Evolutionary conservation across 371 early-diverging fungal species (phyloP).

Genomic region (Blyttiomyces sp.): DNA sequence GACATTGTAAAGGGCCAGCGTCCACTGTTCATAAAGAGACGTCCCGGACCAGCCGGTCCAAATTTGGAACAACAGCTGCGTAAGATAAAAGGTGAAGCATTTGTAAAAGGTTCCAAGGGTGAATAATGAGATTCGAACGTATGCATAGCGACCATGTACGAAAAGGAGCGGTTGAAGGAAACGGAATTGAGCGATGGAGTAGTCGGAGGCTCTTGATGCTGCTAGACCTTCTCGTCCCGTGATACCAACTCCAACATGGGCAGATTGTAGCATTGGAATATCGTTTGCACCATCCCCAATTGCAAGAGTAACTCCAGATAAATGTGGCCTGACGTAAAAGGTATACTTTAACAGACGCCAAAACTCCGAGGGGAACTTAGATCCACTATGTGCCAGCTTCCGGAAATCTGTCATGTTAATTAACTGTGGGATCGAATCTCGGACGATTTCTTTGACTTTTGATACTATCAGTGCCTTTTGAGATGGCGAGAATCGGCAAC

Average conservation of each 20-base stretch:
- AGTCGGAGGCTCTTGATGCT: conserved; percentile 95
- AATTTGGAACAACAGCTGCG: conserved; percentile 65
- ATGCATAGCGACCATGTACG: conserved; percentile 94
- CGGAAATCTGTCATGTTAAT: too few species aligned
- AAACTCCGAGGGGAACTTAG: too few species aligned
- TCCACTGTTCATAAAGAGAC: conserved; percentile 92
- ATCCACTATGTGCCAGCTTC: too few species aligned
- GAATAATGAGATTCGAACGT: conserved; percentile 82
- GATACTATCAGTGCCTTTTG: conserved; percentile 98
- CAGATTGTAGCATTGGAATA: conserved; percentile 96
- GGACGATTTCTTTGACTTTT: conserved; percentile 67
- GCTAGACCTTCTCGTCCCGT: conserved; percentile 96
- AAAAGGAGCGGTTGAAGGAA: conserved; percentile 82
- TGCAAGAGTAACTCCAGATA: conserved; percentile 24
- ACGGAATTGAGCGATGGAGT: conserved; percentile 92
- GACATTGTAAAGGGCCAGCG: conserved; percentile 86
- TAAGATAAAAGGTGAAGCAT: conserved; percentile 27
- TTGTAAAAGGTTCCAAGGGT: conserved; percentile 85
- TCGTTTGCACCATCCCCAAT: conserved; percentile 98
- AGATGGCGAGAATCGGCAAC: conserved; percentile 98
- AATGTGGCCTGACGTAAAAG: conserved; percentile 6
- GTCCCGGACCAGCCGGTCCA: conserved; percentile 90
- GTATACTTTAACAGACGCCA: too few species aligned
- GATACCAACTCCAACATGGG: conserved; percentile 94
- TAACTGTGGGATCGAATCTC: too few species aligned